phyloP scores from a whole-genome alignment of 2,329 filamentous ascomycete genomes.

The Chalaropsis thielavioides region DNA sequence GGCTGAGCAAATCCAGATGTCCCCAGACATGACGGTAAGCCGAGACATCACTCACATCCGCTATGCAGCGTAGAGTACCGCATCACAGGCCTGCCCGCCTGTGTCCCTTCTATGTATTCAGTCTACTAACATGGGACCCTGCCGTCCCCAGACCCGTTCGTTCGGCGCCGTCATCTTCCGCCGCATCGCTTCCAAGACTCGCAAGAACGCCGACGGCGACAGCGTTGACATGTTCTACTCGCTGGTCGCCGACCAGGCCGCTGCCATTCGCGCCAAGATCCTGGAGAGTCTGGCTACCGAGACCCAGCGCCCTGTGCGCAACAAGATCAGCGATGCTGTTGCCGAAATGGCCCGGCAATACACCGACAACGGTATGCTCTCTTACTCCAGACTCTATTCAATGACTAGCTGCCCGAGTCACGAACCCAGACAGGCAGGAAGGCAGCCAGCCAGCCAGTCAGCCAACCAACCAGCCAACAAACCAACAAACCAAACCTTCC shows the following conservation, averaged over 20 bases:
- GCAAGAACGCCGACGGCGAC: conserved; percentile 58
- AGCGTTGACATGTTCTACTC: conserved; percentile 76
- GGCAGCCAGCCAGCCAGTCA: too few species aligned
- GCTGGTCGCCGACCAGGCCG: conserved; percentile 56
- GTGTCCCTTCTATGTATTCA: too few species aligned
- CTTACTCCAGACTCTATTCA: neutral
- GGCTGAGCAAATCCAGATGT: conserved; percentile 74
- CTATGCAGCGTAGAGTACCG: neutral
- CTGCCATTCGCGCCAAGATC: conserved; percentile 69
- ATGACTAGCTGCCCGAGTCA: too few species aligned
- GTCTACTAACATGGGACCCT: too few species aligned
- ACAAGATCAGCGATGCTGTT: conserved; percentile 96
- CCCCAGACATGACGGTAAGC: conserved; percentile 55
- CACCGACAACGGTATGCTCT: conserved; percentile 64
- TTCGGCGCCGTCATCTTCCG: conserved; percentile 92
- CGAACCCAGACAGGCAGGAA: too few species aligned
- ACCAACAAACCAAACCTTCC: too few species aligned
- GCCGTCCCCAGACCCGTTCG: conserved; percentile 53
- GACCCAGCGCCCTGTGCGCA: conserved; percentile 58
- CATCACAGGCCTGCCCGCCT: neutral
- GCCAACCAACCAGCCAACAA: too few species aligned
- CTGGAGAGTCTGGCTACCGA: conserved; percentile 64
- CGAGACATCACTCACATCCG: conserved; percentile 2
- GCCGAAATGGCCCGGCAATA: conserved; percentile 93
- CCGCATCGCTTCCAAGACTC: conserved; percentile 76